These are phyloP conservation scores for Neoboletus brunneissimus DNA, from an alignment of 768 basidiomycete species.

Conservation along the genomic window DNA sequence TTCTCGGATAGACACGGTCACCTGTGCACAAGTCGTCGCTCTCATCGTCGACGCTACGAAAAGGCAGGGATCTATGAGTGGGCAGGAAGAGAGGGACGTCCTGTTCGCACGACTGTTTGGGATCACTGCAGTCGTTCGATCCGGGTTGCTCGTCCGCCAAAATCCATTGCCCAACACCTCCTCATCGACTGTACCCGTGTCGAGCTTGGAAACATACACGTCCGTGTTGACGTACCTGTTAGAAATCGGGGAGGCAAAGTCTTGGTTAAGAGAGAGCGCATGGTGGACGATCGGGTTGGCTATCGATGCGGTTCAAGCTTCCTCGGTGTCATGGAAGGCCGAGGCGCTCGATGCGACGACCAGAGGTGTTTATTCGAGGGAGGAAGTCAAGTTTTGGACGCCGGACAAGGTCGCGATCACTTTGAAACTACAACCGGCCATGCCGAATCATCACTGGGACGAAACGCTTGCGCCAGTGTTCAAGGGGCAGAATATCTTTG, in stretches of 20 bases:
- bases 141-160: conserved; percentile 71
- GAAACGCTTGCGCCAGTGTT: conserved; percentile 66
- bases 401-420: conserved; percentile 86
- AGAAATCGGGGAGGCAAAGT: conserved; percentile 75
- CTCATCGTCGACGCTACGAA: conserved; percentile 73
- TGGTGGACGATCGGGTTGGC: conserved; percentile 80
- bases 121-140: conserved; percentile 79
- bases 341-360: conserved; percentile 55
- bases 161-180: conserved; percentile 51
- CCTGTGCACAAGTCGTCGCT: conserved; percentile 72
- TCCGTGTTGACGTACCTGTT: conserved; percentile 60
- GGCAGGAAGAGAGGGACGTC: conserved; percentile 90
- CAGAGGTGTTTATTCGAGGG: conserved; percentile 44
- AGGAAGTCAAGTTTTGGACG: conserved; percentile 54
- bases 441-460: conserved; percentile 67
- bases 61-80: conserved; percentile 71
- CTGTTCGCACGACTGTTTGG: conserved; percentile 93
- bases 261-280: conserved; percentile 87
- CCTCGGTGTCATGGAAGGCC: conserved; percentile 67
- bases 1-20: conserved; percentile 72
- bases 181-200: conserved; percentile 50
- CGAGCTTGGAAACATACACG: conserved; percentile 57
- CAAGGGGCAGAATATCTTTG: conserved; percentile 68
- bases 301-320: conserved; percentile 55
- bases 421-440: conserved; percentile 61